Base-by-base conservation (phyloP, 139 green algal genomes). In the Eudorina sp. region DNA sequence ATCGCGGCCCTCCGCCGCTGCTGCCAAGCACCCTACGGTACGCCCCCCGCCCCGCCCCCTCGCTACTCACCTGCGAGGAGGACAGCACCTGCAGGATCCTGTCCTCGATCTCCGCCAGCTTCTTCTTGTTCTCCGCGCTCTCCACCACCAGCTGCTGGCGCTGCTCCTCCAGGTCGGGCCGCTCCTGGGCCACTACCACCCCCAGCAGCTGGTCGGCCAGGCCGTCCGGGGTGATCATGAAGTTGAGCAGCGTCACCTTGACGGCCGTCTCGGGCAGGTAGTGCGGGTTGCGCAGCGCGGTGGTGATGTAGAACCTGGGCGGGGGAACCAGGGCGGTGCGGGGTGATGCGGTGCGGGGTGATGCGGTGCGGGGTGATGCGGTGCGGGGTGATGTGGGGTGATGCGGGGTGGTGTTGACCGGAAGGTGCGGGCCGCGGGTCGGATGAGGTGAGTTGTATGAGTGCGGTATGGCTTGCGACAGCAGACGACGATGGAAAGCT, bases 271-370 rank as follows among this genome's bases (percentile, higher is more conserved):
- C 90, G 11, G 90, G 90, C 62, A 93, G 85, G 89, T 97, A 98
- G 91, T 98, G 96, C 8, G 96, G 96, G 89, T 98, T 98, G 55
- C 95, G 94, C 45, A 98, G 89, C 70, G 96, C 95, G 2, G 96
- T 98, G 38, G 96, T 98, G 86, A 98, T 97, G 94, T 97, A 98
- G 91, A 98, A 96, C 43, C 89, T 89, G 86, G 2, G 51, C 25
- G 55, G 60, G 45, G n/a, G 29, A 25, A 60, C n/a, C n/a, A n/a
- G n/a, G n/a, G n/a, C n/a, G n/a, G n/a, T n/a, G n/a, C n/a, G n/a
- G n/a, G n/a, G n/a, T n/a, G n/a, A n/a, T n/a, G n/a, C n/a, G n/a
- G n/a, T n/a, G n/a, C n/a, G n/a, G n/a, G n/a, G n/a, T n/a, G n/a
- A n/a, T n/a, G n/a, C n/a, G n/a, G n/a, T n/a, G n/a, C n/a, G n/a